phyloP scores from a whole-genome alignment of 805 yeast genomes.

The Schizosaccharomyces osmophilus region DNA sequence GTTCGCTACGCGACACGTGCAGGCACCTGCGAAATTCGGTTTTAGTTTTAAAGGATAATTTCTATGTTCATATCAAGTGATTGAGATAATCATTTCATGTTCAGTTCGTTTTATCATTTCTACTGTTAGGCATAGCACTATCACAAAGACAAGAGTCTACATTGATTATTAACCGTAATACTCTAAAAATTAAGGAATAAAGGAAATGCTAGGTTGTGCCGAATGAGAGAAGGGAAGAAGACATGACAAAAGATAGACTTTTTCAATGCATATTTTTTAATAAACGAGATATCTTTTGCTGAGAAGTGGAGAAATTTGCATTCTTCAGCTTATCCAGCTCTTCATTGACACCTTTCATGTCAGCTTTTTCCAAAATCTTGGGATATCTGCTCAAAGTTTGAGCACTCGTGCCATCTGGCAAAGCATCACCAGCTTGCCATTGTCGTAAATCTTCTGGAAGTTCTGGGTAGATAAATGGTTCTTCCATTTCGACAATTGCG shows the following conservation, averaged over 20 bases:
- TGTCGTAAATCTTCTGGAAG: constrained; percentile 15
- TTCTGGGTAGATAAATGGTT: constrained; percentile 89
- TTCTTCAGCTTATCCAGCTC: background rate
- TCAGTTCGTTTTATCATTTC: background rate
- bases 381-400: background rate
- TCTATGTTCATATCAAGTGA: background rate
- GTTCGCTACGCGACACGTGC: constrained; percentile 54
- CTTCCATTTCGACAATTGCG: constrained; percentile 89
- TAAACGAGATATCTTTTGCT: background rate
- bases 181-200: too few relatives aligned
- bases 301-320: background rate
- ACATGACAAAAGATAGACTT: background rate
- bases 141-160: background rate
- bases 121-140: too few relatives aligned
- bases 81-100: too few relatives aligned
- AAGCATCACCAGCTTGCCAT: constrained; percentile 13
- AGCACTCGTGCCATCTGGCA: constrained; percentile 1
- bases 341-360: background rate
- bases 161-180: too few relatives aligned
- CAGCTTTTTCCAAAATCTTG: background rate
- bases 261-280: background rate
- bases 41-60: constrained; percentile 14
- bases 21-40: constrained; percentile 62
- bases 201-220: too few relatives aligned
- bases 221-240: too few relatives aligned